Base-by-base conservation (phyloP, 2,329 filamentous ascomycete species). In the Mycogone perniciosa region DNA sequence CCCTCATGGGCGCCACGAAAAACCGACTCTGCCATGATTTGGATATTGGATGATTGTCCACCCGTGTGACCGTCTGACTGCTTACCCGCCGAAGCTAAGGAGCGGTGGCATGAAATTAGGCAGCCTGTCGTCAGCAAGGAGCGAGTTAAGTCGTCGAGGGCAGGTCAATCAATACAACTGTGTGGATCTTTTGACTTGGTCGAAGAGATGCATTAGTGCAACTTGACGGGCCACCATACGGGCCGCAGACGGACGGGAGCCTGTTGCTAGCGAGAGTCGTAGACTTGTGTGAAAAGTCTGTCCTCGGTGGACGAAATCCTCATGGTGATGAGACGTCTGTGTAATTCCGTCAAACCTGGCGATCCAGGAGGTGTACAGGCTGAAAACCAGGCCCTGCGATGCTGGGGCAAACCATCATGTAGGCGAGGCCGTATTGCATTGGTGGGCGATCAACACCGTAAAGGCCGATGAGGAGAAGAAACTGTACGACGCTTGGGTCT, bases 21-120 rank as follows among this genome's bases (percentile, higher is more conserved):
- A 20, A 2, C 20, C 20, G 20, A 3, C 20, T 20, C 20, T 20
- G 20, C 20, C 20, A 20, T 20, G 20, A 20, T 20, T 20, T 20
- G 20, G 20, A 20, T 20, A 20, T 20, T 20, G 20, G 20, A 20
- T 20, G 20, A 20, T 20, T 20, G 20, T 20, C 26, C 11, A 44
- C 37, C 42, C 48, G 55, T 62, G 61, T 63, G 59, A 63, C 48
- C 56, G 59, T 46, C 44, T 38, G 44, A 45, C 31, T 49, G 46
- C 46, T 58, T 64, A 63, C 60, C 61, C 62, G 62, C 62, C 61
- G 58, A 46, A 50, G 59, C 62, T 64, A 59, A 61, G 55, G 57
- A 43, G 26, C 37, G 55, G 54, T 60, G 56, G 56, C 57, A 62
- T 60, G 13, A 29, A 37, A 20, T 31, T 45, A 50, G 31, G 46